Evolutionary conservation across 805 yeast species (phyloP), one percentile per base, ranked within the genome.

Genomic region (Yamadazyma sp.): DNA sequence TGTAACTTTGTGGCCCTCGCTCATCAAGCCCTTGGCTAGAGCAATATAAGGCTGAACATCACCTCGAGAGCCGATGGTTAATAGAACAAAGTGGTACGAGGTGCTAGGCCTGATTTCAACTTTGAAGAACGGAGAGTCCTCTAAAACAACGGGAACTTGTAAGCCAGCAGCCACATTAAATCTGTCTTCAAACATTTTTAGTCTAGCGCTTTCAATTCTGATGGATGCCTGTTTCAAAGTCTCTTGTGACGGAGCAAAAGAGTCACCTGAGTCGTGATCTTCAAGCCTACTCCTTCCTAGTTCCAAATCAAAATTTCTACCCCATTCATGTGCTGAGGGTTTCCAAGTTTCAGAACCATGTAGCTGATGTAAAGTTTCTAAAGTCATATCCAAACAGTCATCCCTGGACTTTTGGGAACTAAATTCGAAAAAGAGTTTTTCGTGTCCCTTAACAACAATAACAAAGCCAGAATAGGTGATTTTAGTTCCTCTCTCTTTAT

Each of bases 31-130:
- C 47, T 80, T 78, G 0, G 87, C 93, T n/a, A 91, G 62, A 0
- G 97, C 91, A 47, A 91, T 84, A 56, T 89, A 91, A 0, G 98
- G 98, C 60, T 91, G 98, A 5, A 91, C 97, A 60, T 91, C 98
- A 22, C 98, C 98, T 41, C 98, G 72, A 0, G 96, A 88, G 0
- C 98, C 98, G 50, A 91, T 91, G 0, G 97, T 91, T 41, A 91
- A 60, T 32, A 88, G 63, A 0, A 84, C 81, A 52, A 90, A 75
- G 19, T 71, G 73, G 49, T 73, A 74, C 2, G 78, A 60, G 35
- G 75, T 70, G 1, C 69, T 54, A 0, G 95, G 84, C 40, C 65
- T 70, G 21, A 78, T 62, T 31, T 62, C 73, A 0, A 77, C 75
- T 32, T 71, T 67, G 41, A 67, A 58, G 42, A 69, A 64, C 0